Evolutionary conservation across 805 yeast species (phyloP), one percentile per base, ranked within the genome.

Genomic region (Lachancea thermotolerans): DNA sequence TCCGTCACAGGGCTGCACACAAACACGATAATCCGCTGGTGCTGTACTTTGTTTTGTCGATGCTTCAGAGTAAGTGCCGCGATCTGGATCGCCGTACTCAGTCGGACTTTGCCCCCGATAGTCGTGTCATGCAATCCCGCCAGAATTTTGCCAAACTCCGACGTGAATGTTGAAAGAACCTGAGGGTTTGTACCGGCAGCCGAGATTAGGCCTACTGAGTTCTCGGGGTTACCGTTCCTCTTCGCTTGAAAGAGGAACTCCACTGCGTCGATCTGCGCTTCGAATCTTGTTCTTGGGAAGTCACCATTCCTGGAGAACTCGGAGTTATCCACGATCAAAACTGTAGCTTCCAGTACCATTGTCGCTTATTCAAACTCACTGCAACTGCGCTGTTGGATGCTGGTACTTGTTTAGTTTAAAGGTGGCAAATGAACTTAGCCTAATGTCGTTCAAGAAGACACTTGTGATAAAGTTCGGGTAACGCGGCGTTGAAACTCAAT

Each of bases 271-370:
- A 85, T 72, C 67, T 93, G 96, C 1, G 98, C 96, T 52, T 85
- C 95, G 62, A 81, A 90, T 58, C 99, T 76, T 12, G 90, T 82
- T 14, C 95, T 80, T 32, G 85, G 75, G 59, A 82, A 93, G 65
- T 93, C 99, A 29, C 98, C 99, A 63, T 93, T 93, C 59, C 99
- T 77, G 79, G 90, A 85, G 66, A 75, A 91, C 70, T 93, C 99
- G 42, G 96, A 88, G 73, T 89, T 91, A 72, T 93, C 99, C 60
- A 93, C 77, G 59, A 89, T 87, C 51, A 93, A 78, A 85, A 93
- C 90, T 12, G 96, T 85, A 51, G 98, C 98, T 69, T 93, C 99
- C 58, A 90, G 77, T 52, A 84, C 96, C 97, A 89, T 89, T 14
- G 31, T 37, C 12, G 5, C 12, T 11, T 12, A 9, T 14, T 11